Evolutionary conservation across 2,329 filamentous ascomycete genomes (phyloP), one percentile per base, ranked within the genome.

Genomic region (Alternaria brassicicola): DNA sequence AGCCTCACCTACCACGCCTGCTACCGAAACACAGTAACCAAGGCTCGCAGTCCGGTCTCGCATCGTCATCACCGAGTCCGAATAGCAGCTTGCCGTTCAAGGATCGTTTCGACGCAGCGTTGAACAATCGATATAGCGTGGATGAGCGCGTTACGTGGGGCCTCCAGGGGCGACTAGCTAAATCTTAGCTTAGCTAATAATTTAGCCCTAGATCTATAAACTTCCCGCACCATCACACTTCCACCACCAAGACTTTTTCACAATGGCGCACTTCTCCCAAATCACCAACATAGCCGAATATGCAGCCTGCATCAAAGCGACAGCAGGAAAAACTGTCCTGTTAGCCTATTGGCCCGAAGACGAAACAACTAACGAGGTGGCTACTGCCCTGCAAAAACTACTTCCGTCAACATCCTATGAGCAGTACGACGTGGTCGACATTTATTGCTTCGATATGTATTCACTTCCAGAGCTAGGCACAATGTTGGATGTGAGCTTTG

Each of bases 361-460:
- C 59, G 39, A 52, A 12, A 66, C 61, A n/a, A 64, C 61, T 15
- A 58, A 61, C 4, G 48, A 61, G 47, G 52, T 68, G 2, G 59
- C 66, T 25, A 23, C 45, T 3, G 57, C 61, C 9, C 56, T 68
- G 23, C 57, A 52, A 12, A 63, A 64, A 39, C 60, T 60, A 9
- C 56, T 71, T 1, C 65, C 68, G n/a, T 26, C 30, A n/a, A 53
- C 54, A 1, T 47, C 54, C 17, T 63, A 63, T 6, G 30, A 58
- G 15, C 30, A 52, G 6, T 51, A 65, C 17, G 61, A 57, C 9
- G 61, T 69, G 17, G 50, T 50, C 21, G 68, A 66, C 25, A 65
- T 67, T 6, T 71, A 68, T 26, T 63, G 62, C 39, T 62, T 71
- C 46, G 68, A 71, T 38, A 67, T 67, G 43, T 69, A 69, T 39